Base-by-base conservation (phyloP, 495 filamentous ascomycete genomes). In the Bathelium albidoporum region DNA sequence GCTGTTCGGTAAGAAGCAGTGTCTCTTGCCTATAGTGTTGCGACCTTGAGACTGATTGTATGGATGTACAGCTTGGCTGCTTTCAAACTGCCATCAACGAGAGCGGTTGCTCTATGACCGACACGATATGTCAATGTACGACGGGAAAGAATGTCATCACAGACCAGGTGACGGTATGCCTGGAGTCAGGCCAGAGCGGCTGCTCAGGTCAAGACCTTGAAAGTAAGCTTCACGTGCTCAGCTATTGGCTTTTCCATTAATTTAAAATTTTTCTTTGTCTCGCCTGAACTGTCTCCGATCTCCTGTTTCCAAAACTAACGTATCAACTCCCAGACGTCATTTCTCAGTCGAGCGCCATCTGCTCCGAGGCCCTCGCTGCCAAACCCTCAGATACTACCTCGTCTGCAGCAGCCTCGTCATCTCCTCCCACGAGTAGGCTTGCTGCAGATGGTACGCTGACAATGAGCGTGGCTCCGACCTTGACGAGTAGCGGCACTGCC, bases 101-200 rank as follows among this genome's bases (percentile, higher is more conserved):
- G 10, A 44, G 69, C 31, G 64, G 62, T 28, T 75, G 73, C 67
- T 16, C 16, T 22, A 22, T 65, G 41, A 66, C 63, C 14, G 72
- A 75, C 60, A 64, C 49, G 41, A 49, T 61, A 7, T 75, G 73
- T 70, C 71, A 73, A 59, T 75, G 73, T 71, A 72, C 71, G 24
- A 72, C 68, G 1, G 68, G 69, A 39, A n/a, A 34, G 32, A 59
- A 63, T 20, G 64, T 36, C 31, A 74, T 75, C 67, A 55, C 49
- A 55, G 49, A 55, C 24, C 24, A 26, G 24, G 49, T 55, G 49
- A 55, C 49, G 24, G 49, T 29, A 16, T 55, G 49, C 49, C 49
- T 55, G 9, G 49, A 29, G 16, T 28, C 49, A 55, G 49, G 24
- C 16, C 49, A 55, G 29, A 29, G 49, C 24, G 16, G 22, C 16